Conservation (phyloP, 129 eudicot species). For the Tagetes erecta region DNA sequence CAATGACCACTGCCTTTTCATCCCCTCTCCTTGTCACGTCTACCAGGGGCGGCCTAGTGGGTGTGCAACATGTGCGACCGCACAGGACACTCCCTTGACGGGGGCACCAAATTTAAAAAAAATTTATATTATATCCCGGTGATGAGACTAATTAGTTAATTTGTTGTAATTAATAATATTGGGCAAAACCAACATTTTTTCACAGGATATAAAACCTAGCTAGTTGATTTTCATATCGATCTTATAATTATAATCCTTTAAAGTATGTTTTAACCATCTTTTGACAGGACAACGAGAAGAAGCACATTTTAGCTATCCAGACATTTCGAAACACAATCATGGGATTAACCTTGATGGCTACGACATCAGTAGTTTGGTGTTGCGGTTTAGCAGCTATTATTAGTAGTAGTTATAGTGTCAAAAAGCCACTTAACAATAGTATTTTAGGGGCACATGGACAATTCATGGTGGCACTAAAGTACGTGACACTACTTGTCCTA, state of each 20-base stretch:
- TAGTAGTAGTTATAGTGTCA: constrained; percentile 85
- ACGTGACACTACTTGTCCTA: constrained; percentile 61
- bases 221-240: not conserved
- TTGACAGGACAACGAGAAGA: constrained; percentile 75
- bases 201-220: not conserved
- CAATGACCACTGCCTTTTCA: no score
- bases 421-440: constrained; percentile 66
- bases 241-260: not conserved
- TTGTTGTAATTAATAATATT: no score
- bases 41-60: no score
- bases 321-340: constrained; percentile 76
- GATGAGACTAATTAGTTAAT: no score
- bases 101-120: no score
- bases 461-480: constrained; percentile 75
- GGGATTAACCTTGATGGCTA: constrained; percentile 89
- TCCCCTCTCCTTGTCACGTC: no score
- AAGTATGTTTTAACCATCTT: not conserved
- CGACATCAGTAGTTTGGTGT: constrained; percentile 75
- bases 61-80: no score
- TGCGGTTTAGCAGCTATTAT: constrained; percentile 72
- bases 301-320: constrained; percentile 73
- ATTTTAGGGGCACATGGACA: constrained; percentile 86
- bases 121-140: no score
- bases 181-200: no score
- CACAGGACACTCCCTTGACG: no score